These are phyloP conservation scores for Colletotrichum orchidophilum DNA, from an alignment of 2,329 filamentous ascomycete species.

Conservation along the genomic window DNA sequence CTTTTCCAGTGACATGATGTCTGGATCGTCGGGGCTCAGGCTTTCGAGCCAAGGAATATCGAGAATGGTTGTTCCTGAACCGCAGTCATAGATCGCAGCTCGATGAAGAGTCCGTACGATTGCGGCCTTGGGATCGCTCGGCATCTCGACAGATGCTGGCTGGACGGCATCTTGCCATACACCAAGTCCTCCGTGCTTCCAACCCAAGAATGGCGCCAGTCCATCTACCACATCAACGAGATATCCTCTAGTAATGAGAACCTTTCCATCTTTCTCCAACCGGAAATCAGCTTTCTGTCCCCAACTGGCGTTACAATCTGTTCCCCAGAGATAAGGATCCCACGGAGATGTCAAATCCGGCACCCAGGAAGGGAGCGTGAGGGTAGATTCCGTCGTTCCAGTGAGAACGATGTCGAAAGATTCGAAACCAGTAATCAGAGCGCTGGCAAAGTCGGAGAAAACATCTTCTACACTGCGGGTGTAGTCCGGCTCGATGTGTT, in stretches of 20 bases:
- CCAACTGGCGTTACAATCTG: constrained; percentile 23
- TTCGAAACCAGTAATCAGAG: constrained; percentile 7
- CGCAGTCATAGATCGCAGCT: constrained; percentile 5
- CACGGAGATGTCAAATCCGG: constrained; percentile 19
- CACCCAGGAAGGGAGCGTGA: constrained; percentile 14
- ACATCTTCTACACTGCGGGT: constrained; percentile 4
- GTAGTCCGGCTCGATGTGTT: constrained; percentile 17
- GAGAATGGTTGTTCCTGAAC: not conserved
- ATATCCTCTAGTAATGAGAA: constrained; percentile 1
- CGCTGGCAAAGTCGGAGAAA: constrained; percentile 18
- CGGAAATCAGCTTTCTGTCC: constrained; percentile 7
- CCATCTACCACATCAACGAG: constrained; percentile 14
- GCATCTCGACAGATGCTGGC: not conserved
- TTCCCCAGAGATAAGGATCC: constrained; percentile 24
- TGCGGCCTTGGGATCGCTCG: not conserved
- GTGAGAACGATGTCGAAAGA: constrained; percentile 22
- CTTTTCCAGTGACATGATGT: not conserved
- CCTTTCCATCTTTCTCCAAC: not conserved
- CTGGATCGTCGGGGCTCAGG: not conserved
- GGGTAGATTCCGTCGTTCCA: constrained; percentile 9
- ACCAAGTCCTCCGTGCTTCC: constrained; percentile 4
- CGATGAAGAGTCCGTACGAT: constrained; percentile 10
- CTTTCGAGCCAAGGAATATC: constrained; percentile 24
- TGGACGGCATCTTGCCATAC: not conserved
- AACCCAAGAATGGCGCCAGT: constrained; percentile 12